Conservation (phyloP, 108 stramenopile genomes). For the Cyclostephanos invisitatus region DNA sequence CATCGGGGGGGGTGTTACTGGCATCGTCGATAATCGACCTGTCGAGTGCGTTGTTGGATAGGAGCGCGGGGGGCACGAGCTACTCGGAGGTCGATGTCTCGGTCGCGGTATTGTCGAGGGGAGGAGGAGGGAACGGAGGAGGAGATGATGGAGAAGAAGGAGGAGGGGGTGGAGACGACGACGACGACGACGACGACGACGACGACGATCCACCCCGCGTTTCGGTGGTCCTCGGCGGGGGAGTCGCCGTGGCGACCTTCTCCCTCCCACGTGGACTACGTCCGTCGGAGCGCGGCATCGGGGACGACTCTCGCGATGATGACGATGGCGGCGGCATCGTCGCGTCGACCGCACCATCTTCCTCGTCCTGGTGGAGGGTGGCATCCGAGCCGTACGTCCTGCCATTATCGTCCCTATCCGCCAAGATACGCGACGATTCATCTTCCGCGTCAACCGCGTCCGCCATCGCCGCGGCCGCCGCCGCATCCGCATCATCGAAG, state of each 20-base stretch:
- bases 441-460: conserved; percentile 19
- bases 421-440: conserved; percentile 15
- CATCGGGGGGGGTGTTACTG: conserved; percentile 51
- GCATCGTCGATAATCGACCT: conserved; percentile 78
- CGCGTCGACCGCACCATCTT: not conserved
- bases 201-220: conserved; percentile 55
- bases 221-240: conserved; percentile 75
- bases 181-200: conserved; percentile 10
- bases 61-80: conserved; percentile 54
- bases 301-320: not conserved
- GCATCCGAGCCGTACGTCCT: conserved; percentile 75
- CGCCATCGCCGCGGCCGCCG: conserved; percentile 7
- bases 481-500: not conserved
- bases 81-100: conserved; percentile 76
- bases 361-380: conserved; percentile 59
- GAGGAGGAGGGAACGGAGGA: conserved; percentile 7
- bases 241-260: conserved; percentile 72
- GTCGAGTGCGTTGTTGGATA: conserved; percentile 61
- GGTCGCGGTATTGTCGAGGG: conserved; percentile 41
- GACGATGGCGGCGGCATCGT: not conserved
- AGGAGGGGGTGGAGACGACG: conserved; percentile 16
- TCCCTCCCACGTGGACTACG: conserved; percentile 41
- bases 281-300: conserved; percentile 3
- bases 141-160: conserved; percentile 13
- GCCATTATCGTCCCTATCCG: conserved; percentile 58